Base-by-base conservation (phyloP, 306 rosid genomes). In the Cyamopsis tetragonoloba region DNA sequence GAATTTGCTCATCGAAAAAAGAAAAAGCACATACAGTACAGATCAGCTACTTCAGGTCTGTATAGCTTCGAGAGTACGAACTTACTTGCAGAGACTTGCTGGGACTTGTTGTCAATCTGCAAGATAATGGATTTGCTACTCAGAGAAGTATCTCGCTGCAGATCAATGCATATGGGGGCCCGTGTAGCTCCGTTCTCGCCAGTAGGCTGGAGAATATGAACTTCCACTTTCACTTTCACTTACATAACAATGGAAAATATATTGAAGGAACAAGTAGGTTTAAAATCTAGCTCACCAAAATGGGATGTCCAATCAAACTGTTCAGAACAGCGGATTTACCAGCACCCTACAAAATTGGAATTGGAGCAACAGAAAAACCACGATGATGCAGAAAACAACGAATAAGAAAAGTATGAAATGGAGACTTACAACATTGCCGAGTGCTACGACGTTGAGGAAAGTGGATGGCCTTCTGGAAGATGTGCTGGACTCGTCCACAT, bases 121-220 rank as follows among this genome's bases (percentile, higher is more conserved):
- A 93, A 68, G 44, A 89, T 74, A 56, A 93, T 93, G 9, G 95
- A 93, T 82, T 90, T 93, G 81, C 92, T 93, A 85, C 95, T 93
- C 92, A 93, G 82, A 27, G 95, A 77, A 58, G 79, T 78, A 66
- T 93, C 99, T 57, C 89, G 78, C 85, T 86, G 99, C 66, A 93
- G 84, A 83, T 90, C 96, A 68, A 93, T 86, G 80, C 86, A 80
- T 58, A 93, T 90, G 27, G 97, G 99, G 72, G 97, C 97, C 4
- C 99, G 88, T 1, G 99, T 93, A 62, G 97, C 99, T 58, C 99
- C 99, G 72, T 90, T 93, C 72, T 93, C 99, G 62, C 97, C 97
- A 3, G 99, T 93, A 58, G 99, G 99, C 99, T 93, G 87, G 18
- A 81, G 41, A 31, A 54, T 7, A 23, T 32, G 70, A 79, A 49